Percentiles rank a stretch among this genome's conserved stretches.
phyloP scores from a whole-genome alignment of 805 yeast species.

The Ogataea trehaloabstinens region DNA sequence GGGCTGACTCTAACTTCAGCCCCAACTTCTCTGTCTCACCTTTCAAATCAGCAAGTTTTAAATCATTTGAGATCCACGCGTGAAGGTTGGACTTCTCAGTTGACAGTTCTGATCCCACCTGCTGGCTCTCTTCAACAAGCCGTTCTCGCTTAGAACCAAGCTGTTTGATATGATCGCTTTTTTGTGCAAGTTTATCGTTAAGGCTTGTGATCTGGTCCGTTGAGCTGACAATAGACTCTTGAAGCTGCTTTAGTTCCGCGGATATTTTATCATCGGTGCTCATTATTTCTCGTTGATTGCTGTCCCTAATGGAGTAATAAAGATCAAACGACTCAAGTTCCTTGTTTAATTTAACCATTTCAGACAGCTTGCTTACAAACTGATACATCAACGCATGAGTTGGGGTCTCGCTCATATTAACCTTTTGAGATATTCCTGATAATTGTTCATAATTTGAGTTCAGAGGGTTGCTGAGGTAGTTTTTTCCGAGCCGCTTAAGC shows the following conservation, averaged over 20 bases:
- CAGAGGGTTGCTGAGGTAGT: slow-evolving; percentile 69
- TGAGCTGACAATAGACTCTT: slow-evolving; percentile 31
- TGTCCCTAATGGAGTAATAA: slow-evolving; percentile 38
- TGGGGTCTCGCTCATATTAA: slow-evolving; percentile 34
- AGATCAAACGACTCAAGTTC: slow-evolving; percentile 48
- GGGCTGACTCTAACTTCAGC: slow-evolving; percentile 43
- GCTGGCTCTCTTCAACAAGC: slow-evolving; percentile 22
- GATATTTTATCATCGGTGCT: slow-evolving; percentile 45
- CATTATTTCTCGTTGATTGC: slow-evolving; percentile 42
- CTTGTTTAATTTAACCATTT: slow-evolving; percentile 39
- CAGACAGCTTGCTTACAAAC: slow-evolving; percentile 46
- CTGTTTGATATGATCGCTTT: slow-evolving; percentile 19
- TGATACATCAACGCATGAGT: slow-evolving; percentile 65
- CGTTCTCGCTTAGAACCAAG: slow-evolving; percentile 30
- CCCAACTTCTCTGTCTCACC: slow-evolving; percentile 43
- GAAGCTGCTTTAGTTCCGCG: slow-evolving; percentile 43
- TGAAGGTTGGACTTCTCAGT: background rate
- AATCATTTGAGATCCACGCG: slow-evolving; percentile 36
- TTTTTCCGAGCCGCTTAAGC: slow-evolving; percentile 58
- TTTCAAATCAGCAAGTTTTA: slow-evolving; percentile 43
- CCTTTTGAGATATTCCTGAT: slow-evolving; percentile 35
- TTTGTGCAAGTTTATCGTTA: slow-evolving; percentile 12
- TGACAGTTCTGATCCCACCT: slow-evolving; percentile 3
- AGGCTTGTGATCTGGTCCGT: slow-evolving; percentile 20
- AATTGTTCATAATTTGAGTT: slow-evolving; percentile 32